Evolutionary conservation across 1,284 basidiomycete species (phyloP).

Genomic region (Cryptococcus sp.): DNA sequence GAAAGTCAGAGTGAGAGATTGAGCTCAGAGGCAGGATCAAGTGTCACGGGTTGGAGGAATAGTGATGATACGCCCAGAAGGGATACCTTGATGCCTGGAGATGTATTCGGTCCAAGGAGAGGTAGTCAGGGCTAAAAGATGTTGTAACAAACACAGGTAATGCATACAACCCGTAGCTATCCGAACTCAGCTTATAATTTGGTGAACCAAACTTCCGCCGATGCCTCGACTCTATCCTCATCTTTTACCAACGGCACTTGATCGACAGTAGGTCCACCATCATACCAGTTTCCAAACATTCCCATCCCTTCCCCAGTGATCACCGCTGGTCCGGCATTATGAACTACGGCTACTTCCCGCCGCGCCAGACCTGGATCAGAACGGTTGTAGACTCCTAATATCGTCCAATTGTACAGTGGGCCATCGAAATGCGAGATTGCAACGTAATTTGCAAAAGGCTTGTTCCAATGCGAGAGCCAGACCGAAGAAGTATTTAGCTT

Average conservation of each 20-base stretch:
- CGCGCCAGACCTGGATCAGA: neutral
- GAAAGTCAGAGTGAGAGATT: neutral
- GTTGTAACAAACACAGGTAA: no score
- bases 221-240: slow-evolving; percentile 7
- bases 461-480: slow-evolving; percentile 9
- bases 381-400: neutral
- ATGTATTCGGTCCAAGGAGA: neutral
- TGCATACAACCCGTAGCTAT: no score
- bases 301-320: slow-evolving; percentile 15
- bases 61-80: neutral
- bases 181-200: no score
- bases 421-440: slow-evolving; percentile 19
- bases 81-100: neutral
- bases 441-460: slow-evolving; percentile 15
- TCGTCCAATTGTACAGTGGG: slow-evolving; percentile 7
- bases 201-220: slow-evolving; percentile 25
- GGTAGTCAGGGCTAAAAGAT: neutral
- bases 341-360: slow-evolving; percentile 1
- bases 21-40: neutral
- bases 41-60: neutral
- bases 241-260: slow-evolving; percentile 2
- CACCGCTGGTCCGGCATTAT: slow-evolving; percentile 8
- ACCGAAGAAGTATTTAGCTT: slow-evolving; percentile 2
- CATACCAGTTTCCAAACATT: slow-evolving; percentile 22
- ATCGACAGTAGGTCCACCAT: slow-evolving; percentile 12